Conservation (phyloP, 2,329 filamentous ascomycete genomes). For the Cordyceps javanica region DNA sequence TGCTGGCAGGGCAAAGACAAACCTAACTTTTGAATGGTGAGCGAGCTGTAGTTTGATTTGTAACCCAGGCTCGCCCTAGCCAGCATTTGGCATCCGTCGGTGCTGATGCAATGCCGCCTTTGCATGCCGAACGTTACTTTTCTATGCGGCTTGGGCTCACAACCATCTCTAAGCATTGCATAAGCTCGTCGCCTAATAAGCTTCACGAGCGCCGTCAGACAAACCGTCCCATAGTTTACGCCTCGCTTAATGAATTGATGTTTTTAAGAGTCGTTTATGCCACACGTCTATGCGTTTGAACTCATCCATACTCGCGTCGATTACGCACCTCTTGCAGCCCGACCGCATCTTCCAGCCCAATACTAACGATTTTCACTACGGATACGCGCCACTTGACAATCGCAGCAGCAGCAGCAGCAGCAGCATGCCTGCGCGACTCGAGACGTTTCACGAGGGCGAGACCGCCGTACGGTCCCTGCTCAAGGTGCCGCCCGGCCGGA, state of each 20-base stretch:
- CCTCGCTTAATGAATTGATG: neutral
- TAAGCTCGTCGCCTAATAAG: too few species aligned
- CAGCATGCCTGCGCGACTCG: slow-evolving; percentile 24
- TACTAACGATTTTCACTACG: neutral
- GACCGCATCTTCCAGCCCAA: slow-evolving; percentile 7
- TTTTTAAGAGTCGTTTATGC: neutral
- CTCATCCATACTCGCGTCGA: slow-evolving; percentile 4
- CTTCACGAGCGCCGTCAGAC: neutral
- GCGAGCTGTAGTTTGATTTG: neutral
- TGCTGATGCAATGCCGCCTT: neutral
- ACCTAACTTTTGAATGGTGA: too few species aligned
- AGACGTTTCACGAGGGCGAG: slow-evolving; percentile 60
- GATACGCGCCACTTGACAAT: neutral
- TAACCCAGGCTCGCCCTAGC: neutral
- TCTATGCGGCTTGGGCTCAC: neutral
- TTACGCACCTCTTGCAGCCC: neutral
- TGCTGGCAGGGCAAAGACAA: neutral
- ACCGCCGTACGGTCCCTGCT: slow-evolving; percentile 57
- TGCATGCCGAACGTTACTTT: neutral
- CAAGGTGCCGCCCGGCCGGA: slow-evolving; percentile 48
- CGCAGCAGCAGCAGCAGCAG: neutral
- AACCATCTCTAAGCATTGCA: neutral
- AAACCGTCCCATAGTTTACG: neutral
- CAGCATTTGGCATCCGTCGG: neutral
- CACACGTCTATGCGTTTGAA: slow-evolving; percentile 1